Evolutionary conservation across 2,329 filamentous ascomycete genomes (phyloP).

Genomic region (Pleomassaria siparia): DNA sequence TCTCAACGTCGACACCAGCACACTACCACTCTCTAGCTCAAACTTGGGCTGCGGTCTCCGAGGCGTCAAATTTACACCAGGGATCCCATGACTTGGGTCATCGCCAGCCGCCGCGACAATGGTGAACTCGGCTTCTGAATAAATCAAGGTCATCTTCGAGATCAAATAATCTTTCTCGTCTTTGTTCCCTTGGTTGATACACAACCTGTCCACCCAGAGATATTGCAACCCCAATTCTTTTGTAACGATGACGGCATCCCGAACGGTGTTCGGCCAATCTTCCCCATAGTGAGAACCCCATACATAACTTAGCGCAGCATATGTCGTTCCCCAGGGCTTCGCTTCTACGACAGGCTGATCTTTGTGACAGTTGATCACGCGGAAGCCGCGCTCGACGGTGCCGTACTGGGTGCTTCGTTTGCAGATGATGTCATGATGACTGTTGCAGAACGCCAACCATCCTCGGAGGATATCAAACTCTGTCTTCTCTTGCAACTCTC

Average conservation of each 20-base stretch:
- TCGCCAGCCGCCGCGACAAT: constrained; percentile 14
- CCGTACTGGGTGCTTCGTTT: constrained; percentile 8
- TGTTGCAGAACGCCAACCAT: constrained; percentile 8
- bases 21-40: constrained; percentile 7
- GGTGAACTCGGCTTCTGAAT: constrained; percentile 9
- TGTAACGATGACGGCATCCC: constrained; percentile 23
- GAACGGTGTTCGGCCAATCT: constrained; percentile 12
- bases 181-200: constrained; percentile 23
- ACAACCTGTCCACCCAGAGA: constrained; percentile 35
- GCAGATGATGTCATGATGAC: constrained; percentile 7
- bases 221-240: constrained; percentile 20
- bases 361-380: constrained; percentile 12
- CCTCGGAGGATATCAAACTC: constrained; percentile 2
- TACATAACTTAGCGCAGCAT: constrained; percentile 17
- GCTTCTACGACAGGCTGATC: constrained; percentile 6
- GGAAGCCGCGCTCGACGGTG: constrained; percentile 3
- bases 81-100: constrained; percentile 7
- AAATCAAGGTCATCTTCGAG: constrained; percentile 20
- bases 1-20: constrained; percentile 7
- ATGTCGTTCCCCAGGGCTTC: constrained; percentile 4
- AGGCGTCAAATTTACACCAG: constrained; percentile 8
- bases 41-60: constrained; percentile 12
- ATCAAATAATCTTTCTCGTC: constrained; percentile 17
- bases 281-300: constrained; percentile 11
- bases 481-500: constrained; percentile 2